These are phyloP conservation scores for Coemansia sp. DNA, from an alignment of 192 early-diverging fungal species.

Conservation along the genomic window DNA sequence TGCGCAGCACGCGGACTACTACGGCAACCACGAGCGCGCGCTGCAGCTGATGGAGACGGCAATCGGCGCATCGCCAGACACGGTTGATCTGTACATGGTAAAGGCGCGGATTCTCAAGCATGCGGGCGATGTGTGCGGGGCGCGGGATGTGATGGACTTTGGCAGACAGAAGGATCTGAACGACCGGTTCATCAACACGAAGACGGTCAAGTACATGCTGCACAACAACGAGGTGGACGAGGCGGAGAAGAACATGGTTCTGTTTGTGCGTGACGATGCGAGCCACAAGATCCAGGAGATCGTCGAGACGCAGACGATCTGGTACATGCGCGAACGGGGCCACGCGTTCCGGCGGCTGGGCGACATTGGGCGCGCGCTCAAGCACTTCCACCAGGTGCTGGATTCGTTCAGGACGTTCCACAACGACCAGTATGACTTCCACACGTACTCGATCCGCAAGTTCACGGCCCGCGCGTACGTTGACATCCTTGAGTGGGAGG, in stretches of 20 bases:
- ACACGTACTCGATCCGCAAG: conserved; percentile 90
- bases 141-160: conserved; percentile 80
- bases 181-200: conserved; percentile 94
- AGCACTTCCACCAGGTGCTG: conserved; percentile 83
- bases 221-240: conserved; percentile 76
- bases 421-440: conserved; percentile 97
- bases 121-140: conserved; percentile 69
- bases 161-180: conserved; percentile 88
- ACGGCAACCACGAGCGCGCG: conserved; percentile 68
- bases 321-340: conserved; percentile 84
- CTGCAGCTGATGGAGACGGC: conserved; percentile 79
- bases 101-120: conserved; percentile 97
- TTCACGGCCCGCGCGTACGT: conserved; percentile 84
- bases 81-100: conserved; percentile 90
- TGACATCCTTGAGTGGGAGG: conserved; percentile 78
- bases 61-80: conserved; percentile 82
- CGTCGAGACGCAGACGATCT: conserved; percentile 88
- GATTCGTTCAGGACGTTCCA: conserved; percentile 81
- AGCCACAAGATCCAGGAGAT: conserved; percentile 77
- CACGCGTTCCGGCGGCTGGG: conserved; percentile 68
- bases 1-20: conserved; percentile 85
- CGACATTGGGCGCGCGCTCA: conserved; percentile 79
- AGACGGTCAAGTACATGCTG: conserved; percentile 92
- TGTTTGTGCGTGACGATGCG: conserved; percentile 70
- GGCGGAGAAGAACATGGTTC: conserved; percentile 80